phyloP scores from a whole-genome alignment of 352 stramenopile species.

The Aphanomyces astaci region DNA sequence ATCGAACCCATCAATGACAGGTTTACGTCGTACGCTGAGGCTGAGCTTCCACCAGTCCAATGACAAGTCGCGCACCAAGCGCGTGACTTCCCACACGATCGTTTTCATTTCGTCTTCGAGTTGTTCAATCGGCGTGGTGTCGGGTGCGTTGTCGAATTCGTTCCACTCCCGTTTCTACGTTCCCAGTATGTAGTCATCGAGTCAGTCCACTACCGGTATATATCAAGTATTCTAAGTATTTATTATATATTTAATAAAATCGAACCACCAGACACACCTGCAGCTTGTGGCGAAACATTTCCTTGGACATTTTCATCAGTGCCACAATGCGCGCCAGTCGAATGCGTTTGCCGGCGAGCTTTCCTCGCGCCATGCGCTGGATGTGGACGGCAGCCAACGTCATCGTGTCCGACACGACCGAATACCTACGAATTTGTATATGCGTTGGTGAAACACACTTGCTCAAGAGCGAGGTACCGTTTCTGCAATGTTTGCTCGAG shows the following conservation, averaged over 20 bases:
- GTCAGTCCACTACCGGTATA: no score
- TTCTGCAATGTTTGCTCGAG: constrained; percentile 1
- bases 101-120: constrained; percentile 2
- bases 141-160: not conserved
- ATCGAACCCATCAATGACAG: no score
- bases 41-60: constrained; percentile 14
- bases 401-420: not conserved
- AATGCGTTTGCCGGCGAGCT: not conserved
- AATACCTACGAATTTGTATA: not conserved
- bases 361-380: not conserved
- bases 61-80: constrained; percentile 8
- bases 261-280: no score
- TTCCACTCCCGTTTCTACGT: not conserved
- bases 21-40: constrained; percentile 1
- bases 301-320: not conserved
- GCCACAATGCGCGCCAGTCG: not conserved
- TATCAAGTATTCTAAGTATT: no score
- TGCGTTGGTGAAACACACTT: no score
- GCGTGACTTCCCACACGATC: constrained; percentile 8
- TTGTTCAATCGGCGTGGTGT: not conserved
- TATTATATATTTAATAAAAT: no score
- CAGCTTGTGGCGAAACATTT: not conserved
- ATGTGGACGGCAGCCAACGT: not conserved
- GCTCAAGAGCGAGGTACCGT: not conserved
- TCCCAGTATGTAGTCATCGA: no score